Percentiles rank a stretch among this genome's conserved stretches.
Evolutionary conservation across 306 rosid species (phyloP).

Genomic region (Inga leiocalycina): DNA sequence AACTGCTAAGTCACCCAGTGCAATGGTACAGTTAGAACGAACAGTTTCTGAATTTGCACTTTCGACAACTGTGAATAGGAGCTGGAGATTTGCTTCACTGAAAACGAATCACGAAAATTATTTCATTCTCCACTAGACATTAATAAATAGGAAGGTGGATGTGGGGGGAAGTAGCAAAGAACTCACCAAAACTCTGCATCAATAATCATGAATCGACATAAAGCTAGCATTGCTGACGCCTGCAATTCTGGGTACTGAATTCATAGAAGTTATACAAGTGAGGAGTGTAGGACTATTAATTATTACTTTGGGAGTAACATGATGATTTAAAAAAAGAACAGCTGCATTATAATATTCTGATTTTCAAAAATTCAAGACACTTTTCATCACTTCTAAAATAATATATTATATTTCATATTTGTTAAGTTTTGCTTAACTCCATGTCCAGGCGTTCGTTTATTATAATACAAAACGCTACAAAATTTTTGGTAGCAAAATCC

Average conservation of each 20-base stretch:
- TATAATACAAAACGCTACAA: slow-evolving; percentile 5
- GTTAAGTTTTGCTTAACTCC: not conserved
- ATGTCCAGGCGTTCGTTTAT: slow-evolving; percentile 2
- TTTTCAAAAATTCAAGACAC: slow-evolving; percentile 9
- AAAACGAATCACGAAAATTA: slow-evolving; percentile 34
- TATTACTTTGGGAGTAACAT: not conserved
- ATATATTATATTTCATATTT: not conserved
- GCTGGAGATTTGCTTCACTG: slow-evolving; percentile 92
- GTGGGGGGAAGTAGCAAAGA: slow-evolving; percentile 23
- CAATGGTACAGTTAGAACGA: slow-evolving; percentile 93
- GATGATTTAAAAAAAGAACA: not conserved
- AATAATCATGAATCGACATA: slow-evolving; percentile 90
- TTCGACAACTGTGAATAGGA: slow-evolving; percentile 90
- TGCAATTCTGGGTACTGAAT: slow-evolving; percentile 91
- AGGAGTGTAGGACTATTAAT: slow-evolving; percentile 20
- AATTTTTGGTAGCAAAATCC: slow-evolving; percentile 20
- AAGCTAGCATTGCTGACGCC: slow-evolving; percentile 95
- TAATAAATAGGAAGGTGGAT: not conserved
- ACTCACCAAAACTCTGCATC: slow-evolving; percentile 93
- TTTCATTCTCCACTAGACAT: slow-evolving; percentile 17
- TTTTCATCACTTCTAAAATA: slow-evolving; percentile 12
- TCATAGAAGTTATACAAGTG: slow-evolving; percentile 21
- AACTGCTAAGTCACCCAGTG: slow-evolving; percentile 92
- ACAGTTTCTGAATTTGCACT: slow-evolving; percentile 79
- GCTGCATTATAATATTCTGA: not conserved